Evolutionary conservation across 2,329 filamentous ascomycete species (phyloP), one percentile per base, ranked within the genome.

Genomic region (Alternaria ventricosa): DNA sequence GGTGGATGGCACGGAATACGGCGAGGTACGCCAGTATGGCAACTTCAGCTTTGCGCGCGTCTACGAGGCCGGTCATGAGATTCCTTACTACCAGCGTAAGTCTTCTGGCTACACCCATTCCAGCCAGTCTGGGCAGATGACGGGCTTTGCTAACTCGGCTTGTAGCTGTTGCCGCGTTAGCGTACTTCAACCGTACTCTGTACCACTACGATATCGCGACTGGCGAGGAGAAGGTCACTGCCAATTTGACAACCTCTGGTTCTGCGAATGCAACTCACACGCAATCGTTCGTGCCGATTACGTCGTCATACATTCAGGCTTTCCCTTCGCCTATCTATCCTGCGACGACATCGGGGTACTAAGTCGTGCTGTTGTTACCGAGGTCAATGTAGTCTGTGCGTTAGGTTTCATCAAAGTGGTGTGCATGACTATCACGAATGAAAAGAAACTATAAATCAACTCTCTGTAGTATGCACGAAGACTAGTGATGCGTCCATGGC

Each of bases 11-110:
- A 68, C 69, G 6, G 77, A 81, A 51, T 81, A 81, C 57, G 81
- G 82, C 57, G 80, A 80, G 55, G 79, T 81, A 36, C 71, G 78
- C 18, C 78, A 81, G 57, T 74, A 76, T 50, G 79, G 78, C 23
- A 81, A 81, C 58, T 75, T 83, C 55, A 80, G 77, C 45, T 84
- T 83, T 71, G 70, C 75, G 4, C 68, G 78, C 12, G 65, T 79
- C 9, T 80, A 78, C 41, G 80, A 83, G 47, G 67, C 80, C 7
- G 81, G 82, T 3, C 81, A 83, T 51, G 76, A 80, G 57, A 73
- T 82, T n/a, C 79, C 80, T 1, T 82, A 74, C 66, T 82, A 82
- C 63, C 81, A 82, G 65, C 80, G 70, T 72, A 47, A 65, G 67
- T 66, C 3, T 5, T 25, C 5, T 36, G 18, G 13, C 12, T 13